Evolutionary conservation across 164 flowering plant species (phyloP), one percentile per base, ranked within the genome.

Genomic region (Malania oleifera): DNA sequence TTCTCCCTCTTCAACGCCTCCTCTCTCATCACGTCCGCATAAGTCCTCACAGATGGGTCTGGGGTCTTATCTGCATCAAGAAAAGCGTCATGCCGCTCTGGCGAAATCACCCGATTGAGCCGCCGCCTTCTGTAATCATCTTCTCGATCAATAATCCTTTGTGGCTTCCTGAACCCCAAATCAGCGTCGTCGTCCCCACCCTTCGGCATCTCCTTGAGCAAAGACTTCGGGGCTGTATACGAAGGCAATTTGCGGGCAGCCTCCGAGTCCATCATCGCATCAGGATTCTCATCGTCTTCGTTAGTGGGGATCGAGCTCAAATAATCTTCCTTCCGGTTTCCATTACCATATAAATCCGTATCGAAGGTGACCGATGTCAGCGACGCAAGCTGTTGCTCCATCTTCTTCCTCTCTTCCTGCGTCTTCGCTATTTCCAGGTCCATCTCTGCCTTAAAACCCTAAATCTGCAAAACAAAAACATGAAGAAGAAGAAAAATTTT

Each of bases 31-130:
- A 85, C 81, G 52, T 93, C 97, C 1, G 77, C 80, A 68, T 88
- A 93, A n/a, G 91, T 86, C 85, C 97, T 80, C 64, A 73, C 80
- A 2, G 76, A 65, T 0, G 69, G 75, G 63, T 89, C 95, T 0
- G 97, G 99, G 0, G 95, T 95, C 79, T 81, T 85, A 75, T 95
- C 99, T 50, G 89, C 91, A 44, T 73, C 72, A 0, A 90, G 87
- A 68, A 91, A 91, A 0, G 99, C 86, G 70, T 95, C 99, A 47
- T 82, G 76, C 56, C 99, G 61, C 23, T 88, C 99, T 0, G 97
- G 99, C 0, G 97, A 91, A 22, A 95, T 75, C 2, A 85, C 70
- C 63, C 82, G 71, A 48, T 79, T 77, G 56, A 93, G 72, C 72
- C 99, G 74, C 76, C 89, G 55, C 78, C 71, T 62, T 65, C 96